A percentile compares a stretch with the other conserved stretches of the same genome.
Conservation (phyloP, 2,329 filamentous ascomycete species). For the Amauroascus niger region DNA sequence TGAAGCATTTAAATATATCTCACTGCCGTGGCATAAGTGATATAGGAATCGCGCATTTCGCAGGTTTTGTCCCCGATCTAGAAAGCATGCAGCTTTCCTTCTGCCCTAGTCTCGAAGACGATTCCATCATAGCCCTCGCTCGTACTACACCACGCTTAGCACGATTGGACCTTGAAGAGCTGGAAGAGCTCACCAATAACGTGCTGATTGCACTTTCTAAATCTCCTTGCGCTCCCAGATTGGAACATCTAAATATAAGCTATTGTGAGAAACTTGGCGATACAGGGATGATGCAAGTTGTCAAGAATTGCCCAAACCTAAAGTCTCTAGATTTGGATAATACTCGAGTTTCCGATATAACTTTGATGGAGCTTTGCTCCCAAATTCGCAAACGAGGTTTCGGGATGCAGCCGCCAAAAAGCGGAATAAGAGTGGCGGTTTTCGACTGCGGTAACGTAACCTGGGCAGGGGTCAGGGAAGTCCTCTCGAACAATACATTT, state of each 20-base stretch:
- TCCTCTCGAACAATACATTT: conserved; percentile 75
- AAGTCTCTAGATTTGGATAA: conserved; percentile 80
- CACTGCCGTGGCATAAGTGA: conserved; percentile 67
- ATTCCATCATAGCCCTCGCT: conserved; percentile 60
- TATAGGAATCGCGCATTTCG: conserved; percentile 59
- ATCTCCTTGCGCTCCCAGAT: conserved; percentile 58
- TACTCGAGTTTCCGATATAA: conserved; percentile 77
- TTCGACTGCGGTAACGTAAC: conserved; percentile 90
- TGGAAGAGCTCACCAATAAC: conserved; percentile 64
- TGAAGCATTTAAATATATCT: conserved; percentile 78
- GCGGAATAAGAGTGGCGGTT: conserved; percentile 66
- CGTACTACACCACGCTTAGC: conserved; percentile 67
- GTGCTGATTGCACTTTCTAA: conserved; percentile 65
- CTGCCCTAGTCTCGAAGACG: conserved; percentile 64
- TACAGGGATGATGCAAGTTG: conserved; percentile 67
- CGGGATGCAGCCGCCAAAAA: conserved; percentile 40
- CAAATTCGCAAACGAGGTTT: conserved; percentile 60
- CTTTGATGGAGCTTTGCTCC: conserved; percentile 73
- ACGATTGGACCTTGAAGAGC: conserved; percentile 81
- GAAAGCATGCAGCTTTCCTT: conserved; percentile 77
- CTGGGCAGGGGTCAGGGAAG: conserved; percentile 81
- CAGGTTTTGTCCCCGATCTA: conserved; percentile 64
- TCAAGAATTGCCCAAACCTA: conserved; percentile 64
- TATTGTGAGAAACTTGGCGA: conserved; percentile 85
- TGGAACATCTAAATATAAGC: conserved; percentile 77